Base-by-base conservation (phyloP, 768 basidiomycete species). In the Amylocystis lapponica region DNA sequence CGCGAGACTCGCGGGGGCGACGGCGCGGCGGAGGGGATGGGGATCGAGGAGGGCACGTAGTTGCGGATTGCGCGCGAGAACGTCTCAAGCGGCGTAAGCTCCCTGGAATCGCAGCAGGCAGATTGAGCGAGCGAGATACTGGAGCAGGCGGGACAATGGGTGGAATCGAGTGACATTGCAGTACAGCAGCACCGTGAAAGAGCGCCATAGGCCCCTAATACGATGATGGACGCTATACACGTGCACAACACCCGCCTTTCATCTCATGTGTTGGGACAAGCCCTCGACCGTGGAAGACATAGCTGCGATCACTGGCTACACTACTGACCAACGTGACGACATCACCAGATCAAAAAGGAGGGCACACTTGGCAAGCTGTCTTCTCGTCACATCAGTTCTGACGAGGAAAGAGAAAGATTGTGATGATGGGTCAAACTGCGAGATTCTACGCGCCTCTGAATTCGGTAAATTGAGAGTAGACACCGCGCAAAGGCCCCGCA, bases 1-100 rank as follows among this genome's bases (percentile, higher is more conserved):
- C 67, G 63, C 4, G 76, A 76, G 20, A 77, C 68, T 12, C 68
- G 66, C 1, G 74, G 72, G 0, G 74, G 71, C 14, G 75, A 68
- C 13, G 76, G 72, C 1, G 65, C 60, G 1, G 74, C 68, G 2
- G 65, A 58, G 1, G 76, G 69, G 22, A 78, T 69, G 12, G 72
- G 64, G 39, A 77, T 73, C 7, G 72, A 70, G 14, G 71, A 65
- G 3, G 76, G 78, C 7, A 77, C 72, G 42, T 79, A 79, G 48
- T 64, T 69, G 35, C 76, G 72, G 21, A 80, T 63, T 9, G 76
- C 69, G 16, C 72, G 71, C 9, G 78, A 74, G 48, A 80, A 65
- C 19, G 65, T 66, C 57, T 76, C 74, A 16, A 79, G 63, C 43
- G 74, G 66, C 0, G 75, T 69, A 8, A 70, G 70, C 46, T 67